Base-by-base conservation (phyloP, 805 yeast species). In the Starmerella vaccinii region DNA sequence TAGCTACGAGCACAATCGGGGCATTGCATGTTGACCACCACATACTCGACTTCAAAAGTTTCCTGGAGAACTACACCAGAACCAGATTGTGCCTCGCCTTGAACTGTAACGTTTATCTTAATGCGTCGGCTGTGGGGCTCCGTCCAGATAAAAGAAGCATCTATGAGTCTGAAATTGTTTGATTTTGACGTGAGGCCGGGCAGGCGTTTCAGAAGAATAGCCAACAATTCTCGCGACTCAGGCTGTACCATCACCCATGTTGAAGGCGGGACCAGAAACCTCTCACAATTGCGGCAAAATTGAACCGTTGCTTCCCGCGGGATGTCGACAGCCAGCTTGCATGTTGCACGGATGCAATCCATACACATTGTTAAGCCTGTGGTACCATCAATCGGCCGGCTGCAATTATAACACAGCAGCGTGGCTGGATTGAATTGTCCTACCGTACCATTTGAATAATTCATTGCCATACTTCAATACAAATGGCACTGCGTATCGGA, bases 111-210 rank as follows among this genome's bases (percentile, higher is more conserved):
- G 63, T 86, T 87, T 54, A 89, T 78, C 64, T 87, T 78, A 57
- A 89, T 78, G 75, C 97, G 82, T 68, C 96, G 80, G 30, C 96
- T 87, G 68, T 89, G 97, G 1, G 97, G 97, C 70, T 89, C 97
- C 1, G 97, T 89, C 97, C 97, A 89, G 53, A 88, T 81, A 63
- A 89, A 89, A 2, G 87, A 77, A 2, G 97, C 97, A 70, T 89
- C 97, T 35, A 88, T 82, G 49, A 89, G 72, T 59, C 96, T 72
- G 41, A 89, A 92, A 63, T 87, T 89, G 57, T 77, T 82, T 56
- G 77, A 81, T 23, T 54, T 54, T 19, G 37, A 24, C 9, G 48
- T 38, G 59, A 92, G 73, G 50, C 97, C 97, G 61, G 84, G 86
- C 62, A 92, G 73, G 65, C 90, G 78, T 68, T 90, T 80, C 57